Conservation (phyloP, 108 stramenopile genomes). For the Fistulifera pelliculosa region DNA sequence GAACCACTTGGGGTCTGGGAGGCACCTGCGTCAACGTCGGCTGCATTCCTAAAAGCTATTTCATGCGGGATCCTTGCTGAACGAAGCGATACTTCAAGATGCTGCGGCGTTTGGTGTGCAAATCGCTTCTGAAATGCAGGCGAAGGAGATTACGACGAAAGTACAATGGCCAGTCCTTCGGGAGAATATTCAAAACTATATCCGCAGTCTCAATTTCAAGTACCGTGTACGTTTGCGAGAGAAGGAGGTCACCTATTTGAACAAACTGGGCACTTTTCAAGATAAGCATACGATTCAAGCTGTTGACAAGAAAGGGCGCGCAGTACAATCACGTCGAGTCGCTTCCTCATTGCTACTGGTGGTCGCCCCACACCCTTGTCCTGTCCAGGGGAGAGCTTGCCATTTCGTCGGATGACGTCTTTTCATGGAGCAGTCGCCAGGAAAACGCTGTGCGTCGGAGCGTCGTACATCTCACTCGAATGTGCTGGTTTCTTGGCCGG, state of each 20-base stretch:
- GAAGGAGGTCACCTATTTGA: constrained; percentile 88
- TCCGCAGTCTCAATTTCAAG: constrained; percentile 93
- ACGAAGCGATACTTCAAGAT: constrained; percentile 49
- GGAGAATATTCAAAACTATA: constrained; percentile 88
- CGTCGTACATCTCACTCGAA: constrained; percentile 95
- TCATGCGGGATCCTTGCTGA: constrained; percentile 79
- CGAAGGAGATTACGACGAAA: constrained; percentile 3
- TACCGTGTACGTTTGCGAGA: constrained; percentile 92
- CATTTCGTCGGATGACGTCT: constrained; percentile 93
- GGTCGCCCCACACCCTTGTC: constrained; percentile 85
- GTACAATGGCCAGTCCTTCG: constrained; percentile 72
- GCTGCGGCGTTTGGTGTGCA: constrained; percentile 63
- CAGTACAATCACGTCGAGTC: constrained; percentile 56
- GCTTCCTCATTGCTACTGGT: constrained; percentile 91
- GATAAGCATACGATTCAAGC: constrained; percentile 81
- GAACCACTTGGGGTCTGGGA: constrained; percentile 95
- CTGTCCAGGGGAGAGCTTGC: constrained; percentile 88
- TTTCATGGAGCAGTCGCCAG: constrained; percentile 85
- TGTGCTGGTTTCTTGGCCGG: constrained; percentile 96
- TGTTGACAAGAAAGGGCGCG: constrained; percentile 76
- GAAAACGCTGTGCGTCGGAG: constrained; percentile 94
- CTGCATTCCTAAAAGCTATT: constrained; percentile 99
- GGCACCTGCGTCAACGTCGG: constrained; percentile 94
- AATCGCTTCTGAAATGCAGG: constrained; percentile 1
- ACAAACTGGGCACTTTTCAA: constrained; percentile 78